phyloP scores from a whole-genome alignment of 2,329 filamentous ascomycete species.

The Huntiella savannae region DNA sequence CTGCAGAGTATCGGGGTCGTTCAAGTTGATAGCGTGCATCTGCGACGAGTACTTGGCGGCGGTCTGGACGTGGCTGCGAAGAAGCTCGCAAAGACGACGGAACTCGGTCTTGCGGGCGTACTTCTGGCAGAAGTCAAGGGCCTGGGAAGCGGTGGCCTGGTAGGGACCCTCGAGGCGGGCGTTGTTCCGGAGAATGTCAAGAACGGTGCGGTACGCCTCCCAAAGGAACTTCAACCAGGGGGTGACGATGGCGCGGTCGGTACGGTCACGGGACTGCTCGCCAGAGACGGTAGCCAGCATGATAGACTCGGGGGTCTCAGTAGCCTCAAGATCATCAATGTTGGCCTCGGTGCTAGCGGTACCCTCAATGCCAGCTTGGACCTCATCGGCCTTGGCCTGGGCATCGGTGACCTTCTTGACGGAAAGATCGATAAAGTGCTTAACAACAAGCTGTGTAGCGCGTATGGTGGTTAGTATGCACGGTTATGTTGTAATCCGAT shows the following conservation, averaged over 20 bases:
- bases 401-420: constrained; percentile 91
- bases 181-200: constrained; percentile 98
- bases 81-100: constrained; percentile 89
- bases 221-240: constrained; percentile 99
- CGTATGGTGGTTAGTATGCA: neutral
- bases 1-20: constrained; percentile 90
- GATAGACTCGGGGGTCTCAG: constrained; percentile 94
- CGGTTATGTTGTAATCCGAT: neutral
- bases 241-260: constrained; percentile 92
- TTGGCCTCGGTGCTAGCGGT: constrained; percentile 42
- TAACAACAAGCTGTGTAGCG: constrained; percentile 55
- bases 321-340: constrained; percentile 89
- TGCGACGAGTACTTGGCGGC: constrained; percentile 97
- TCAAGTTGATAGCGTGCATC: constrained; percentile 98
- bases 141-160: constrained; percentile 92
- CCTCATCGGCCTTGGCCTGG: constrained; percentile 87
- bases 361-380: constrained; percentile 72
- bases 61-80: constrained; percentile 96
- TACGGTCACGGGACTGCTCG: constrained; percentile 92
- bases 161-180: constrained; percentile 93
- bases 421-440: constrained; percentile 93
- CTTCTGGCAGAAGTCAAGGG: constrained; percentile 96
- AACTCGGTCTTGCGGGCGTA: constrained; percentile 99
- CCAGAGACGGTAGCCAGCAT: constrained; percentile 93
- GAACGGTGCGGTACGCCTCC: constrained; percentile 96